Percentiles rank a stretch among this genome's conserved stretches.
Evolutionary conservation across 805 yeast species (phyloP).

Genomic region (Lipomyces mesembrius): DNA sequence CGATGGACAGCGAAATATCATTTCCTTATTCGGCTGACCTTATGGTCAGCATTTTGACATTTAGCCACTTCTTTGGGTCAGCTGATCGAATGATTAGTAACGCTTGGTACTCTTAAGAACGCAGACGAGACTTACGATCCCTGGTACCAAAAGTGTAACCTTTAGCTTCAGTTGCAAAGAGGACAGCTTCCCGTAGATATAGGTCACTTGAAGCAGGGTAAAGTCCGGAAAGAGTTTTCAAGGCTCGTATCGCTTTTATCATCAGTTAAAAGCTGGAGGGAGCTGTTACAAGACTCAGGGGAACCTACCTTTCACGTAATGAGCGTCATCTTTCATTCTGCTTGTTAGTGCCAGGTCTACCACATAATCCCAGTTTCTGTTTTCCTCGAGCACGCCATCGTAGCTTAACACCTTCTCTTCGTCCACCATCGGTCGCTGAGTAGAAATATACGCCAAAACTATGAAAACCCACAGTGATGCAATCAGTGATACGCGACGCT

Average conservation of each 20-base stretch:
- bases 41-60: not conserved
- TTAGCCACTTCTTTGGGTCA: conserved; percentile 1
- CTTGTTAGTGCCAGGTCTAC: conserved; percentile 26
- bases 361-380: conserved; percentile 32
- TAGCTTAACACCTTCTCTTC: conserved; percentile 10
- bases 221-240: conserved; percentile 22
- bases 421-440: conserved; percentile 23
- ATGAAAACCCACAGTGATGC: conserved; percentile 33
- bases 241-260: conserved; percentile 24
- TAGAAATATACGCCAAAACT: conserved; percentile 24
- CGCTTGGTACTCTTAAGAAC: not conserved
- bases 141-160: conserved; percentile 6
- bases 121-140: not conserved
- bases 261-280: not conserved
- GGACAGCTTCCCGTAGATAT: conserved; percentile 20
- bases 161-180: conserved; percentile 21
- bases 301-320: conserved; percentile 35
- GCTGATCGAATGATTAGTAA: not conserved
- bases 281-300: not conserved
- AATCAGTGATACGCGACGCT: conserved; percentile 21
- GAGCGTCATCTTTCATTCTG: conserved; percentile 27
- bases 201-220: conserved; percentile 7
- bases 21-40: not conserved
- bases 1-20: not conserved
- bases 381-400: conserved; percentile 21